Percentiles rank a stretch among this genome's conserved stretches.
phyloP scores from a whole-genome alignment of 805 yeast species.

The Lipomyces starkeyi region DNA sequence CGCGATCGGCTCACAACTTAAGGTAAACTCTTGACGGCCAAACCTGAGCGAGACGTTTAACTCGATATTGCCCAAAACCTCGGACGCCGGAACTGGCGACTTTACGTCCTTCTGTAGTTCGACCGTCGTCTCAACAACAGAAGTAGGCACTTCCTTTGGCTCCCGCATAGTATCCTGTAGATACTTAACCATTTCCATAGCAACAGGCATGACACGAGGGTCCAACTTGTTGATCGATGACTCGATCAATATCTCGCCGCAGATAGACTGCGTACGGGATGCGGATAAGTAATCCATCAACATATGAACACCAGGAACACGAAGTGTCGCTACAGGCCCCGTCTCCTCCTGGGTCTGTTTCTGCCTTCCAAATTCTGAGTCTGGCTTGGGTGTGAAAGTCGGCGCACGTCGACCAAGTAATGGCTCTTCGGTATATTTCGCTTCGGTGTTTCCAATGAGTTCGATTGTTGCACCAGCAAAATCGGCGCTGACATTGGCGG shows the following conservation, averaged over 20 bases:
- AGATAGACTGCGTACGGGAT: constrained; percentile 48
- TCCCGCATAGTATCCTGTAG: constrained; percentile 54
- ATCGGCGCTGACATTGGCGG: constrained; percentile 21
- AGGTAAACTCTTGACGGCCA: constrained; percentile 72
- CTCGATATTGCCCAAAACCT: constrained; percentile 60
- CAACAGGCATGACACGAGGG: constrained; percentile 79
- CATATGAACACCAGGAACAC: constrained; percentile 38
- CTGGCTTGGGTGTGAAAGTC: neutral
- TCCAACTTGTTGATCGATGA: constrained; percentile 73
- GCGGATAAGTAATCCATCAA: constrained; percentile 25
- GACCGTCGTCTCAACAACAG: neutral
- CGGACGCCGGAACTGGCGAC: constrained; percentile 27
- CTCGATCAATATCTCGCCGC: constrained; percentile 63
- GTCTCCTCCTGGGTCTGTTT: neutral
- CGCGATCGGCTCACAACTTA: constrained; percentile 94
- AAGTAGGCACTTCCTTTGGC: constrained; percentile 10
- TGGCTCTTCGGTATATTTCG: constrained; percentile 33
- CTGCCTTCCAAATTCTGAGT: constrained; percentile 1
- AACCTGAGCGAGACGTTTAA: constrained; percentile 66
- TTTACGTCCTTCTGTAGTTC: neutral
- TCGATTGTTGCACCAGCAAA: constrained; percentile 36
- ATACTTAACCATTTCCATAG: constrained; percentile 62
- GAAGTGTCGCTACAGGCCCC: constrained; percentile 31
- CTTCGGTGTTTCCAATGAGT: constrained; percentile 29
- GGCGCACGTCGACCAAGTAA: constrained; percentile 7